These are phyloP conservation scores for Sextonia rubra DNA, from an alignment of 164 flowering plant genomes.

Conservation along the genomic window DNA sequence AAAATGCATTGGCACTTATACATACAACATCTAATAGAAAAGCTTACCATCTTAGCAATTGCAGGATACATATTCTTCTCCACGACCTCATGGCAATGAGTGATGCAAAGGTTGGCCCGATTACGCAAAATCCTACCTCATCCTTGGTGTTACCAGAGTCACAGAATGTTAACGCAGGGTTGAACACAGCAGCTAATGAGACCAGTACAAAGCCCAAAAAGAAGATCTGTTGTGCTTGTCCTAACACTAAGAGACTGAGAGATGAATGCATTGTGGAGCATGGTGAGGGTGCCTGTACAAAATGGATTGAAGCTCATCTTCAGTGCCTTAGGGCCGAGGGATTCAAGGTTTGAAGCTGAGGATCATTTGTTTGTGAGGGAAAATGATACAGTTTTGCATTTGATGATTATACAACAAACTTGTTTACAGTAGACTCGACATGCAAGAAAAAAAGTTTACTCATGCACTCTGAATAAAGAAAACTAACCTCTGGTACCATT, in stretches of 20 bases:
- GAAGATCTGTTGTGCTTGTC: constrained; percentile 48
- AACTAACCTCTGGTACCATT: too few relatives aligned
- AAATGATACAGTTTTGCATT: too few relatives aligned
- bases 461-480: too few relatives aligned
- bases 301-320: constrained; percentile 71
- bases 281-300: constrained; percentile 61
- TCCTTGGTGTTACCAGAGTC: neutral
- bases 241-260: constrained; percentile 29
- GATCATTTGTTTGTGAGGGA: neutral
- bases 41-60: too few relatives aligned
- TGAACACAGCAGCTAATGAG: neutral
- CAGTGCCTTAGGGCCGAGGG: constrained; percentile 67
- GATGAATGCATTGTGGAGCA: constrained; percentile 39
- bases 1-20: too few relatives aligned
- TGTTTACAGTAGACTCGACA: too few relatives aligned
- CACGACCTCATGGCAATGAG: too few relatives aligned
- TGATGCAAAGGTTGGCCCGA: too few relatives aligned
- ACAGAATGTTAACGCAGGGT: neutral
- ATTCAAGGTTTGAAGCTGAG: constrained; percentile 45
- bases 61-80: too few relatives aligned
- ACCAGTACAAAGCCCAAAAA: constrained; percentile 47
- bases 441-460: too few relatives aligned
- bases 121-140: neutral
- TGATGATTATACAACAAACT: too few relatives aligned
- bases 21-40: too few relatives aligned